Conservation (phyloP, 495 filamentous ascomycete species). For the Penicillium subrubescens region DNA sequence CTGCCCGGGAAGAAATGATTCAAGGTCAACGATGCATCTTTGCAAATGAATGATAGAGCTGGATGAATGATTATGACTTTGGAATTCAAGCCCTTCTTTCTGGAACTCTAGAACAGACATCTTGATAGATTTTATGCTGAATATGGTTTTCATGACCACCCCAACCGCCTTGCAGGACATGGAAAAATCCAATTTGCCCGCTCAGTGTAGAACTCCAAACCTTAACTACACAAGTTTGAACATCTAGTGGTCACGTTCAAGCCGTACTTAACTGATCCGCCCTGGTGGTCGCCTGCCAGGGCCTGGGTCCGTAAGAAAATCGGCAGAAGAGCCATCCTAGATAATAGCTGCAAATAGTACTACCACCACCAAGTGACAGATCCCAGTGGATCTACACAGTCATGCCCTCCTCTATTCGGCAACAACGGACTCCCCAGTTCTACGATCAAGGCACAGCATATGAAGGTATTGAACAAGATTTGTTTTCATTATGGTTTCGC, state of each 20-base stretch:
- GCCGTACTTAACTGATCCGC: background rate
- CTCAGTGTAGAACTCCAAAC: background rate
- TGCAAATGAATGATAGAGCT: constrained; percentile 11
- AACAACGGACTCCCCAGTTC: background rate
- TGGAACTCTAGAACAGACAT: background rate
- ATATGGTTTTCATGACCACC: background rate
- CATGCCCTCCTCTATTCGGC: background rate
- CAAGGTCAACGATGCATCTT: background rate
- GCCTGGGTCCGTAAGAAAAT: background rate
- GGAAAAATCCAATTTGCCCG: background rate
- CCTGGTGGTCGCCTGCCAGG: background rate
- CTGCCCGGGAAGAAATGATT: constrained; percentile 58
- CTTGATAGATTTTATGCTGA: background rate
- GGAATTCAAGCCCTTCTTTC: background rate
- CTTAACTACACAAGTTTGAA: background rate
- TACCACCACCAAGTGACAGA: background rate
- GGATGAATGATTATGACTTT: constrained; percentile 8
- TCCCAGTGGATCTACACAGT: background rate
- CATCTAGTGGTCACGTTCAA: background rate
- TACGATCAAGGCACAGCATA: constrained; percentile 10
- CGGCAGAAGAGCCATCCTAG: background rate
- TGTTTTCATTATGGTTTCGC: constrained; percentile 41
- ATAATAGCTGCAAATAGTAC: background rate
- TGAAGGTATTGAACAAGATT: constrained; percentile 26
- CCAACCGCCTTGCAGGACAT: background rate